Conservation (phyloP, 228 moss, liverwort and hornwort genomes). For the Sphagnum fallax region DNA sequence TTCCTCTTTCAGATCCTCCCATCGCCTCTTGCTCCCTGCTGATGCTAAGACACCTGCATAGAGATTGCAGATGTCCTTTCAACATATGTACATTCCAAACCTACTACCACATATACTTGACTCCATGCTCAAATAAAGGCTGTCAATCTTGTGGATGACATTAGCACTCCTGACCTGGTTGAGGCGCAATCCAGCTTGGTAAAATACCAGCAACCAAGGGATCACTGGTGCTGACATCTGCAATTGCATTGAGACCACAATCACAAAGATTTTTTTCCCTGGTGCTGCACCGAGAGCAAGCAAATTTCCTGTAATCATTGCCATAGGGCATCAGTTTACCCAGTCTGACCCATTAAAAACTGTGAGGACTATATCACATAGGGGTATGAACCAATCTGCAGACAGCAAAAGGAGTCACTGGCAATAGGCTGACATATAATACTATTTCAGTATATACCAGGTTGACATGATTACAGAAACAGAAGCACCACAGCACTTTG, state of each 20-base stretch:
- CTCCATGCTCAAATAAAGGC: no score
- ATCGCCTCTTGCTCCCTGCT: slow-evolving; percentile 91
- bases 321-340: background rate
- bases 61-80: no score
- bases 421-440: background rate
- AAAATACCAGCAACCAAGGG: slow-evolving; percentile 8
- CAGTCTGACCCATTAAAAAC: background rate
- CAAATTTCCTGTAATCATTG: slow-evolving; percentile 29
- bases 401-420: background rate
- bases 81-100: no score
- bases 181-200: no score
- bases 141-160: no score
- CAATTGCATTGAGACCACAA: slow-evolving; percentile 37
- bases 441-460: no score
- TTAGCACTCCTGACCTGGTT: no score
- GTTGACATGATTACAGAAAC: no score
- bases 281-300: slow-evolving; percentile 53
- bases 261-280: slow-evolving; percentile 41
- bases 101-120: no score
- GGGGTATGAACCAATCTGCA: background rate
- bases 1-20: slow-evolving; percentile 82
- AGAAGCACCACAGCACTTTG: background rate
- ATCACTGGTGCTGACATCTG: slow-evolving; percentile 47
- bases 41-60: slow-evolving; percentile 78
- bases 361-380: background rate